A percentile compares a stretch with the other conserved stretches of the same genome.
phyloP scores from a whole-genome alignment of 2,329 filamentous ascomycete species.

The Venturia effusa region DNA sequence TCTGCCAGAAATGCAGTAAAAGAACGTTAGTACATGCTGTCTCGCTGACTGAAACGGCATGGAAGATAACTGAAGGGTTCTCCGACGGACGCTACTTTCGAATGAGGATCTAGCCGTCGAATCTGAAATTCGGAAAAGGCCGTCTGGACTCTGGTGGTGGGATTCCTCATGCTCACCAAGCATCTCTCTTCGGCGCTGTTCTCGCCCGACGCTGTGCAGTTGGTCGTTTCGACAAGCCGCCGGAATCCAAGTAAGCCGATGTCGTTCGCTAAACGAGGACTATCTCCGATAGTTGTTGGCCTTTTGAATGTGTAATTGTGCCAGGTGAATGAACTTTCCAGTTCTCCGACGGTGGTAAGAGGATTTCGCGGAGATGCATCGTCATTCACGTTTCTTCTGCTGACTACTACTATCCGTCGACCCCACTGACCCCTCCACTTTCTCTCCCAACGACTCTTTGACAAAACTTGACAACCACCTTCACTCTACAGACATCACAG shows the following conservation, averaged over 20 bases:
- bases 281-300: not conserved
- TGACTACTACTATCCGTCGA: too few relatives aligned
- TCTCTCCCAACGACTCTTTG: not conserved
- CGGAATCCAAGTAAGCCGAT: not conserved
- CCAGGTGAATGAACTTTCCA: not conserved
- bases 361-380: not conserved
- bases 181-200: not conserved
- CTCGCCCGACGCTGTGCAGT: not conserved
- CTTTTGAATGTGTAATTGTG: not conserved
- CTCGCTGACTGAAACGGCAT: too few relatives aligned
- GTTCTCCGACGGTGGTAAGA: not conserved
- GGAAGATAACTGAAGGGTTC: not conserved
- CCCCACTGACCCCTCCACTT: not conserved
- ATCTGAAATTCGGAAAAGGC: not conserved
- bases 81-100: not conserved
- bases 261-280: not conserved
- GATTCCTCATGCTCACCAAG: not conserved
- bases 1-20: too few relatives aligned
- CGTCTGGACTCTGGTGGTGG: not conserved
- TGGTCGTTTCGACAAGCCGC: not conserved
- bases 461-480: not conserved
- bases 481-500: not conserved
- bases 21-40: too few relatives aligned
- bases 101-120: not conserved
- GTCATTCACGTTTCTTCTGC: not conserved